Conservation (phyloP, 129 eudicot species). For the Helianthus annuus region DNA sequence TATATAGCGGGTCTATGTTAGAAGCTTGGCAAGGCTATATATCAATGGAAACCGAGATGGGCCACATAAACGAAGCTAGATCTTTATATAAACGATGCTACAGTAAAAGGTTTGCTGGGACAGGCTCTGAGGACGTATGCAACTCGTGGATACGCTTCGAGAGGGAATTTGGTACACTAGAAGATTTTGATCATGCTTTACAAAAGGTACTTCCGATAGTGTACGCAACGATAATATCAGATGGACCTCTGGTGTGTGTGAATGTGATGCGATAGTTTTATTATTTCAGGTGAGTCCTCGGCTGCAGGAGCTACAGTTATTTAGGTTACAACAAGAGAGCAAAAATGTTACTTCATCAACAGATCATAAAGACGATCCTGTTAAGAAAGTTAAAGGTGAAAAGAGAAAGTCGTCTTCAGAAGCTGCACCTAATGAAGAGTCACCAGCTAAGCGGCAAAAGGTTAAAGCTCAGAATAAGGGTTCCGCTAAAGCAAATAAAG, state of each 20-base stretch:
- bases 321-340: constrained; percentile 73
- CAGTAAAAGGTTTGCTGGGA: constrained; percentile 73
- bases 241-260: not conserved
- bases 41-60: constrained; percentile 73
- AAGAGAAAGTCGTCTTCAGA: constrained; percentile 63
- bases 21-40: constrained; percentile 90
- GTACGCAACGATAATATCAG: constrained; percentile 6
- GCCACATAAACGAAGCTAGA: constrained; percentile 79
- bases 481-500: constrained; percentile 36
- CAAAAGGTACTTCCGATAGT: constrained; percentile 58
- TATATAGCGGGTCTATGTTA: constrained; percentile 67
- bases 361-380: constrained; percentile 46
- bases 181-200: constrained; percentile 76
- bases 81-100: constrained; percentile 83
- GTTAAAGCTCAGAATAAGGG: constrained; percentile 36
- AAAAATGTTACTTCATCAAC: constrained; percentile 42
- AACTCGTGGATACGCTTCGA: constrained; percentile 85
- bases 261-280: constrained; percentile 11
- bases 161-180: constrained; percentile 83
- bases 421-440: constrained; percentile 51
- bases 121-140: constrained; percentile 98
- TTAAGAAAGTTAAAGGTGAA: constrained; percentile 58
- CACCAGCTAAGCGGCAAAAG: constrained; percentile 78
- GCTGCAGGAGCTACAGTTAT: constrained; percentile 82
- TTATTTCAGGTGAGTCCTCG: constrained; percentile 78